Evolutionary conservation across 2,329 filamentous ascomycete species (phyloP).

Genomic region (Exophiala aquamarina): DNA sequence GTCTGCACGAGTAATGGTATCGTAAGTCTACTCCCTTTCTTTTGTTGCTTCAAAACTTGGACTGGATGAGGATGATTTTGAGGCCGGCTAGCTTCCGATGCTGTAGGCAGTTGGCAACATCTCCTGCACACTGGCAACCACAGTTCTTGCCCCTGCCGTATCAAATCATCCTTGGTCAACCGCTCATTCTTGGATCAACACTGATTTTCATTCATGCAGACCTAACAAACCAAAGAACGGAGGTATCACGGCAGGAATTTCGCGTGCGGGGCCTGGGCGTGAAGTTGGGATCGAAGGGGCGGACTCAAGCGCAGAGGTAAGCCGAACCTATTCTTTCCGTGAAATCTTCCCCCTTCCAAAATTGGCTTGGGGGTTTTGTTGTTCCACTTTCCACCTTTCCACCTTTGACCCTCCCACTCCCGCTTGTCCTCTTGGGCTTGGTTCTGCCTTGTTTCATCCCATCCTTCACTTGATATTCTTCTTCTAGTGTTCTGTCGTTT

Average conservation of each 20-base stretch:
- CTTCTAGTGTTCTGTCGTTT: slow-evolving; percentile 3
- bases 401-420: slow-evolving; percentile 14
- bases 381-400: slow-evolving; percentile 5
- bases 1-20: slow-evolving; percentile 66
- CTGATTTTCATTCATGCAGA: slow-evolving; percentile 18
- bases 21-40: slow-evolving; percentile 40
- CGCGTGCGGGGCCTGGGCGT: slow-evolving; percentile 28
- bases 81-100: no score
- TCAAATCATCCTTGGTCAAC: not conserved
- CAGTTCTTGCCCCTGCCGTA: no score
- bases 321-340: slow-evolving; percentile 29
- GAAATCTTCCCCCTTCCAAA: slow-evolving; percentile 10
- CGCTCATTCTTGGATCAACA: not conserved
- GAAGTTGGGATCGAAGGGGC: slow-evolving; percentile 23
- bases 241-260: slow-evolving; percentile 27
- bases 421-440: slow-evolving; percentile 1
- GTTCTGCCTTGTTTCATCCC: slow-evolving; percentile 3
- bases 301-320: slow-evolving; percentile 49
- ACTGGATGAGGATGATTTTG: no score
- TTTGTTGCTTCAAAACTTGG: no score
- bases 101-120: no score
- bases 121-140: no score
- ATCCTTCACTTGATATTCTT: not conserved
- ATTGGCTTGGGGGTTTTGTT: not conserved
- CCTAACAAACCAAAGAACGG: slow-evolving; percentile 30